phyloP scores from a whole-genome alignment of 2,329 filamentous ascomycete species.

The Pseudophaeomoniella oleicola region DNA sequence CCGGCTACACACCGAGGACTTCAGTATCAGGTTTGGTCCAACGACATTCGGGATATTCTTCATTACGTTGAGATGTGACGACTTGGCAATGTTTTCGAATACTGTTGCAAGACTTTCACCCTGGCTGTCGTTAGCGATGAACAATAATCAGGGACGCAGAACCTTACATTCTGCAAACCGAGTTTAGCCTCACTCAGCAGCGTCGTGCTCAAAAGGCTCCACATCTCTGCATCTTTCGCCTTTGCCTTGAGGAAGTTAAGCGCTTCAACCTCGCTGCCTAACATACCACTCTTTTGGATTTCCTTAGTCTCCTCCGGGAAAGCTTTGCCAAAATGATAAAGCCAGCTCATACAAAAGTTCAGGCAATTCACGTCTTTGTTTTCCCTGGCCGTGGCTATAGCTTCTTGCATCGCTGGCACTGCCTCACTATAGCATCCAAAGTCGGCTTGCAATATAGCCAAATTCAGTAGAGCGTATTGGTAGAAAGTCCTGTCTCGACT shows the following conservation, averaged over 20 bases:
- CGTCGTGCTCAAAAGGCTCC: conserved; percentile 68
- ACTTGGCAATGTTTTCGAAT: conserved; percentile 67
- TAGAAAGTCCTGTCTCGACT: conserved; percentile 72
- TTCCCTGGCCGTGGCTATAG: conserved; percentile 84
- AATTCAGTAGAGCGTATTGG: conserved; percentile 85
- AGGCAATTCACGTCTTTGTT: conserved; percentile 85
- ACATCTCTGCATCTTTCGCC: conserved; percentile 75
- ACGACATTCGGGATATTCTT: conserved; percentile 59
- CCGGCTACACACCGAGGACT: conserved; percentile 59
- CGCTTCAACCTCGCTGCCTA: conserved; percentile 67
- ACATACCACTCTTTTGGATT: conserved; percentile 55
- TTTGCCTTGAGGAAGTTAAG: conserved; percentile 73
- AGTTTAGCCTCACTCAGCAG: conserved; percentile 76
- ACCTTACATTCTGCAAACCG: conserved; percentile 56
- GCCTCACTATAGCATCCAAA: conserved; percentile 87
- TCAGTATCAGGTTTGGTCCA: conserved; percentile 58
- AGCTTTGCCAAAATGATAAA: conserved; percentile 83
- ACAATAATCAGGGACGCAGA: conserved; percentile 22
- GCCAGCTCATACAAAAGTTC: conserved; percentile 91
- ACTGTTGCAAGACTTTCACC: conserved; percentile 45
- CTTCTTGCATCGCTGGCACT: conserved; percentile 86
- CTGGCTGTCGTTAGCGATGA: conserved; percentile 16
- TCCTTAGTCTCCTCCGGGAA: conserved; percentile 62
- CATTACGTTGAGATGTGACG: conserved; percentile 67
- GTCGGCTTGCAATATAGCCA: conserved; percentile 85